These are phyloP conservation scores for Coemansia sp. DNA, from an alignment of 192 early-diverging fungal species.

Conservation along the genomic window DNA sequence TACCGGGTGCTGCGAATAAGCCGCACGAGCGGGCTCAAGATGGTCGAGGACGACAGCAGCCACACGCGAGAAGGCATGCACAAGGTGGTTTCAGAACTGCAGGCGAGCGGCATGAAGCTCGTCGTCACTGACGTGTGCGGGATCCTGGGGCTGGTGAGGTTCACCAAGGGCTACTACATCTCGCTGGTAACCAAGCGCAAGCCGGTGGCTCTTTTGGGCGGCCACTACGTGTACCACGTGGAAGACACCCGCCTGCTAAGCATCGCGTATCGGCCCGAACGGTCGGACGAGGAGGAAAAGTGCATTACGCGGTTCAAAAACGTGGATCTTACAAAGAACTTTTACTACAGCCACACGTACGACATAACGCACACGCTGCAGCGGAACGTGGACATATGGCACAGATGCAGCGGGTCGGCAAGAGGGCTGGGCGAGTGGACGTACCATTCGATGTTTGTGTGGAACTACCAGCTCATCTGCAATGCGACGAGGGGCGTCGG, in stretches of 20 bases:
- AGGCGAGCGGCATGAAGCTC: constrained; percentile 60
- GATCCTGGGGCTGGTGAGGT: constrained; percentile 75
- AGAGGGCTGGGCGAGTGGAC: neutral
- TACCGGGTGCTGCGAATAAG: constrained; percentile 89
- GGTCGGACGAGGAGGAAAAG: constrained; percentile 71
- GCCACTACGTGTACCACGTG: constrained; percentile 94
- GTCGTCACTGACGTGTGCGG: constrained; percentile 29
- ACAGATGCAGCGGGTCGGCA: neutral
- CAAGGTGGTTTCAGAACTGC: constrained; percentile 72
- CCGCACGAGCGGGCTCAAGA: constrained; percentile 63
- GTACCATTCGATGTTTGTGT: constrained; percentile 91
- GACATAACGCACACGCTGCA: constrained; percentile 92
- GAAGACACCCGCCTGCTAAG: constrained; percentile 81
- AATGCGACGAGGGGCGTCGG: constrained; percentile 38
- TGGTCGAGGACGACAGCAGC: constrained; percentile 78
- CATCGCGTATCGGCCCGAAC: constrained; percentile 68
- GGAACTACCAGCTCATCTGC: constrained; percentile 77
- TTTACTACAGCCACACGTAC: constrained; percentile 97
- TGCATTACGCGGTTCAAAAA: constrained; percentile 85
- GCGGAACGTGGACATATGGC: constrained; percentile 57
- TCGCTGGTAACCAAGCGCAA: constrained; percentile 77
- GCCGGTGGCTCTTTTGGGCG: constrained; percentile 89
- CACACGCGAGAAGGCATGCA: constrained; percentile 71
- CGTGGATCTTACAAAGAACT: constrained; percentile 91
- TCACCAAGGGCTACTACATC: constrained; percentile 92